Base-by-base conservation (phyloP, 352 stramenopile species). In the Pythium volutum region DNA sequence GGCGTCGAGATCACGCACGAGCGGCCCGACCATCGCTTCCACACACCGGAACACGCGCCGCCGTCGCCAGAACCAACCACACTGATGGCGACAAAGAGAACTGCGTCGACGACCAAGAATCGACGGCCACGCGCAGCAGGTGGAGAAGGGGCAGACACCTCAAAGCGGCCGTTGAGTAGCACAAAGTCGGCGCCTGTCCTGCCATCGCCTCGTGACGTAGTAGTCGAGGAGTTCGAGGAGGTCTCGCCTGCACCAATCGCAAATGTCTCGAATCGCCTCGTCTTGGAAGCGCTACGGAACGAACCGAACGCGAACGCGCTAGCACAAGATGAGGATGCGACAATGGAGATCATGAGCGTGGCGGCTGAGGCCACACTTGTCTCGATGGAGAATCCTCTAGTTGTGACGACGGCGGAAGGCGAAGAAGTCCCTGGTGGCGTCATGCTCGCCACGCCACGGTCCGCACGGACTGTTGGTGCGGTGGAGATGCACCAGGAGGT, bases 1-100 rank as follows among this genome's bases (percentile, higher is more conserved):
- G 77, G 69, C 25, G 81, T 88, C 64, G 81, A 88, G 49, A 87
- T 90, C 64, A 88, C 81, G 0, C 63, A 69, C 10, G 71, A 90
- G 51, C 69, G 75, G 0, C 78, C 77, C 14, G 43, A 50, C 45
- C 51, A 58, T 11, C 49, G 56, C 42, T 60, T 60, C 12, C 53
- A 60, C 67, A 45, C 61, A 39, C 62, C 36, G 39, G 67, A 67
- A 45, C 46, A 52, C 36, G 45, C 45, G 34, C 36, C 43, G 9
- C 52, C 45, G 20, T 52, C 42, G 27, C 54, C 38, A 26, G 49
- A 52, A 2, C 46, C 27, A 3, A 34, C 14, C 31, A 11, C 3
- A 11, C 3, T 36, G 36, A 20, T 12, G 33, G 33, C 12, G 33
- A 7, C 16, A 23, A n/a, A 36, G 3, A 20, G 49, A 22, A 59